Base-by-base conservation (phyloP, 2,329 filamentous ascomycete genomes). In the Aspergillus neotritici region DNA sequence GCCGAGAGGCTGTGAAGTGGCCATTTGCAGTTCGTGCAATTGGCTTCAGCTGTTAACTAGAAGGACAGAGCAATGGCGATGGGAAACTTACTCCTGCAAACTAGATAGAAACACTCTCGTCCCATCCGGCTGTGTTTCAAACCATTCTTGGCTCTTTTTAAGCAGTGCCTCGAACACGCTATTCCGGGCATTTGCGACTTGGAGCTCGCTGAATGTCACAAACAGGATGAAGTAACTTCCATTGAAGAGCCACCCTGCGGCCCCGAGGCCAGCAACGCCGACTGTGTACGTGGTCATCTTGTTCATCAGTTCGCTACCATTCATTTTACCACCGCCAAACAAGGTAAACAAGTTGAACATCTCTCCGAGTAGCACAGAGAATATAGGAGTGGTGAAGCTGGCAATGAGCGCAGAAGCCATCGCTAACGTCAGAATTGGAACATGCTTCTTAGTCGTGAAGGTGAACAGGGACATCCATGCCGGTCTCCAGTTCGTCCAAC, bases 121-220 rank as follows among this genome's bases (percentile, higher is more conserved):
- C 0, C 90, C 91, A 43, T 86, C 80, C 31, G 78, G 72, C 40
- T 83, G 76, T 13, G 74, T 71, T 60, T 96, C 89, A 57, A 87
- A 95, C 89, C 90, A 97, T 35, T 76, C 74, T 60, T 93, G 79
- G 10, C 91, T 80, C 58, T 83, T 87, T 5, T 71, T 66, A n/a
- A 94, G 61, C 30, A 97, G 68, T 2, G 77, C 77, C 1, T 69
- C 55, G 57, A 95, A 95, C 3, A 93, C 66, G 4, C 67, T 70
- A 12, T 75, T 70, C 4, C 88, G 78, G 5, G 81, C 82, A 36
- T 67, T 78, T 28, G 76, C 78, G 0, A 85, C 87, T 52, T 95
- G 87, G 2, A 87, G 56, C 63, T 96, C 90, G 11, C 90, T 87
- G 62, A 93, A 93, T 0, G 77, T 61, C 25, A 91, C 71, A 82